Percentiles rank a stretch among this genome's conserved stretches.
These are phyloP conservation scores for Lasiosphaeria ovina DNA, from an alignment of 495 filamentous ascomycete species.

Conservation along the genomic window DNA sequence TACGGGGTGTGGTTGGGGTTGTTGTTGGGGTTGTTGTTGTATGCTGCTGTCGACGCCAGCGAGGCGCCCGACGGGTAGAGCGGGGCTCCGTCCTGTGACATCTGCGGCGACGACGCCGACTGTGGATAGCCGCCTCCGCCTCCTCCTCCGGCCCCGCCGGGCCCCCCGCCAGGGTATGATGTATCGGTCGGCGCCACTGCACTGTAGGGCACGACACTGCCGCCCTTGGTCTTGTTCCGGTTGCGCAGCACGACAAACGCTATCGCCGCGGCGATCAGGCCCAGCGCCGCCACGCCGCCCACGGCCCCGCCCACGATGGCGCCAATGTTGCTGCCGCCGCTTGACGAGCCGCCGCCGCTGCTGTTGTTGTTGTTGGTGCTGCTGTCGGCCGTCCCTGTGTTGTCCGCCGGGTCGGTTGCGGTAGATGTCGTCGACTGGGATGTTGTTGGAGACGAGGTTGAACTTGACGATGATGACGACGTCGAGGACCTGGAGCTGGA, in stretches of 20 bases:
- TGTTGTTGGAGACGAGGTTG: slow-evolving; percentile 3
- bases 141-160: not conserved
- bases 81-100: slow-evolving; percentile 4
- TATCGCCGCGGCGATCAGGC: slow-evolving; percentile 19
- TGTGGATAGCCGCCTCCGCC: slow-evolving; percentile 3
- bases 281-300: slow-evolving; percentile 25
- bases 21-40: not conserved
- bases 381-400: not conserved
- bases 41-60: too few relatives aligned
- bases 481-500: slow-evolving; percentile 15
- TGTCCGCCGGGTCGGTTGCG: not conserved
- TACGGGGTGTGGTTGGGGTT: slow-evolving; percentile 10
- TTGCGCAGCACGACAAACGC: slow-evolving; percentile 23
- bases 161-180: not conserved
- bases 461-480: slow-evolving; percentile 4
- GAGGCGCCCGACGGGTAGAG: not conserved
- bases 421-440: slow-evolving; percentile 4
- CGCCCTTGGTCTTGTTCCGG: slow-evolving; percentile 17
- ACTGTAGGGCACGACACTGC: slow-evolving; percentile 12
- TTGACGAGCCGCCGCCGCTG: not conserved
- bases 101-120: slow-evolving; percentile 12
- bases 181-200: slow-evolving; percentile 19
- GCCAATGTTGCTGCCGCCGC: slow-evolving; percentile 19
- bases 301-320: slow-evolving; percentile 32
- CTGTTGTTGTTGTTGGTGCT: slow-evolving; percentile 5